Base-by-base conservation (phyloP, 257 asterid species). In the Galeopsis tetrahit region DNA sequence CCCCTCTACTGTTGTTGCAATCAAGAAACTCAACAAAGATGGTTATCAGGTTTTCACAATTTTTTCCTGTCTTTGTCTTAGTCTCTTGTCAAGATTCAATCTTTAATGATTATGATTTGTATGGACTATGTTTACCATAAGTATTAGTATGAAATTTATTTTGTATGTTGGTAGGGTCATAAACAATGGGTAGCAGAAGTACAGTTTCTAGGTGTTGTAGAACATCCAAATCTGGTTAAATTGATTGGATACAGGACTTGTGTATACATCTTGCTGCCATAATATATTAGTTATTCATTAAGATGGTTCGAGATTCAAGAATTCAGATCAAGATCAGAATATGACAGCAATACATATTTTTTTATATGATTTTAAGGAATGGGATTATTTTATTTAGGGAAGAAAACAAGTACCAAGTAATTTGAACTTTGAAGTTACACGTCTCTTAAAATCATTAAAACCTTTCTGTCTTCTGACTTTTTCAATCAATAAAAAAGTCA, bases 121-220 rank as follows among this genome's bases (percentile, higher is more conserved):
- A n/a, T n/a, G n/a, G n/a, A n/a, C n/a, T n/a, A n/a, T n/a, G n/a
- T n/a, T n/a, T n/a, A n/a, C n/a, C n/a, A n/a, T n/a, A n/a, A n/a
- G n/a, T n/a, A n/a, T n/a, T n/a, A n/a, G n/a, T n/a, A n/a, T n/a
- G n/a, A n/a, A n/a, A n/a, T n/a, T 51, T 51, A 46, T 40, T 3
- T 34, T 60, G 60, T 43, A 59, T 17, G 17, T 62, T 68, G 10
- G 15, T 90, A 91, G 99, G 99, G 99, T n/a, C 99, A 92, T 73
- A 95, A 88, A 73, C 91, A 92, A 78, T 95, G 99, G 99, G 85
- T 88, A 8, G 91, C 99, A 34, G 99, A 95, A 77, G 98, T 95
- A 73, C 98, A 90, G 58, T 92, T 95, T 77, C 90, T 95, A n/a
- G 96, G 99, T 2, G 89, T 95, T 1, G 97, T 90, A 43, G 91